These are phyloP conservation scores for Haplosporangium sp. DNA, from an alignment of 371 early-diverging fungal species.

Conservation along the genomic window DNA sequence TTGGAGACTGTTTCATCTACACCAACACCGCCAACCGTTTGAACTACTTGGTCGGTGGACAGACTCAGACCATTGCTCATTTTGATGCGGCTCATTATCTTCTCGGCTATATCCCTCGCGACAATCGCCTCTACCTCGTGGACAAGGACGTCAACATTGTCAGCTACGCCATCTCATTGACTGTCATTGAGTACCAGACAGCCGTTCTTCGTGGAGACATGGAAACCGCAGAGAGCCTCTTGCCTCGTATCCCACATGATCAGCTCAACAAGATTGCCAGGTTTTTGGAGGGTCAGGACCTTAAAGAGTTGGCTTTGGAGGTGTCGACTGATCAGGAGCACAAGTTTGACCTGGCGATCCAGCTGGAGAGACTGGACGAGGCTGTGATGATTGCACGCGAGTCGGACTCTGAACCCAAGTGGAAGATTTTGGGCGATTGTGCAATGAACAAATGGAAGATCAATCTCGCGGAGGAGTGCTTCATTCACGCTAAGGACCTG, in stretches of 20 bases:
- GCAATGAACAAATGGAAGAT: constrained; percentile 90
- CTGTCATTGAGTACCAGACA: constrained; percentile 96
- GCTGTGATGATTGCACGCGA: constrained; percentile 90
- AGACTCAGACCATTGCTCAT: constrained; percentile 92
- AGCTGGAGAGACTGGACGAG: constrained; percentile 82
- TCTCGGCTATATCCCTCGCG: constrained; percentile 93
- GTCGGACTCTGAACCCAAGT: constrained; percentile 85
- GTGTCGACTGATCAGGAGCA: constrained; percentile 95
- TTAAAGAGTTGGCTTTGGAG: constrained; percentile 91
- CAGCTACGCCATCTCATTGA: constrained; percentile 91
- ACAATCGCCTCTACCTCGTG: constrained; percentile 92
- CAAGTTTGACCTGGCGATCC: constrained; percentile 93
- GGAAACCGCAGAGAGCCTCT: constrained; percentile 78
- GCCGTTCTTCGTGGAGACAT: constrained; percentile 93
- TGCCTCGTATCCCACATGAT: constrained; percentile 87
- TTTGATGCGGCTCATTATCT: constrained; percentile 93
- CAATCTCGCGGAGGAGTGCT: constrained; percentile 90
- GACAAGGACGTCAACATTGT: constrained; percentile 94
- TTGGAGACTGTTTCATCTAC: constrained; percentile 98
- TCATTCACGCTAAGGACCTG: constrained; percentile 88
- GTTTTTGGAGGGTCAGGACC: constrained; percentile 93
- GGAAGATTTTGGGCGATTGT: constrained; percentile 92
- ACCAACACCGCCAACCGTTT: constrained; percentile 90
- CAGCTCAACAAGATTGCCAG: constrained; percentile 93
- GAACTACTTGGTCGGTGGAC: constrained; percentile 94